Conservation (phyloP, 1,284 basidiomycete species). For the Tilletia indica region DNA sequence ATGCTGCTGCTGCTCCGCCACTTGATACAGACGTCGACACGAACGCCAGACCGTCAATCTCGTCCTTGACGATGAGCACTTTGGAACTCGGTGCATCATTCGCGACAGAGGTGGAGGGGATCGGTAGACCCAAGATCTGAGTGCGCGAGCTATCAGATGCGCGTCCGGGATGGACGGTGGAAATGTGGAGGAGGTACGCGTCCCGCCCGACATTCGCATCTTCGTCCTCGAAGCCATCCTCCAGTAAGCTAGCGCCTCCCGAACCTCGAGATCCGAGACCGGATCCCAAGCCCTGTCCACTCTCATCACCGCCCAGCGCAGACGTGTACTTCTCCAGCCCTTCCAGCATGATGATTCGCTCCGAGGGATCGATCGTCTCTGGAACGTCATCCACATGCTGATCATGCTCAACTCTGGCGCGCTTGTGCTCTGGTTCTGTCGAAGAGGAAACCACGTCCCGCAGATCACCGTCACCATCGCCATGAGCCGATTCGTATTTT, state of each 20-base stretch:
- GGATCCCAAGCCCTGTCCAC: conserved; percentile 52
- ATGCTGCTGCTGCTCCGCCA: conserved; percentile 53
- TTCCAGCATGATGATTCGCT: conserved; percentile 75
- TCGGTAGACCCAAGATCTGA: conserved; percentile 30
- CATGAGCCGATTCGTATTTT: background rate
- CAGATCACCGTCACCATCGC: conserved; percentile 12
- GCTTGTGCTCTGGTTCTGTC: conserved; percentile 45
- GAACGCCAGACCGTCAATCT: conserved; percentile 78
- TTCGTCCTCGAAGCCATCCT: conserved; percentile 80
- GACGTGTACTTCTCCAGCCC: conserved; percentile 79
- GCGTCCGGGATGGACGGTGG: background rate
- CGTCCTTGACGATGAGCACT: conserved; percentile 69
- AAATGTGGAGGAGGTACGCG: conserved; percentile 52
- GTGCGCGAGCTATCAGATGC: conserved; percentile 57
- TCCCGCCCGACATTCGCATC: conserved; percentile 72
- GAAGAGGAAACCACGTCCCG: too few relatives aligned
- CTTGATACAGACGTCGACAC: conserved; percentile 7
- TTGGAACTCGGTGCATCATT: background rate
- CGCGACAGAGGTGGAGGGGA: conserved; percentile 21
- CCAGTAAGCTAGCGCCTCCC: conserved; percentile 66
- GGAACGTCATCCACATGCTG: conserved; percentile 68
- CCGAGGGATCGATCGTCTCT: conserved; percentile 82
- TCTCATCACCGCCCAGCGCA: conserved; percentile 60
- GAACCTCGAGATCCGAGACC: conserved; percentile 1
- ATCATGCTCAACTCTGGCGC: conserved; percentile 42